Percentiles rank a stretch among this genome's conserved stretches.
phyloP scores from a whole-genome alignment of 1,284 basidiomycete genomes.

The Moesziomyces sp. region DNA sequence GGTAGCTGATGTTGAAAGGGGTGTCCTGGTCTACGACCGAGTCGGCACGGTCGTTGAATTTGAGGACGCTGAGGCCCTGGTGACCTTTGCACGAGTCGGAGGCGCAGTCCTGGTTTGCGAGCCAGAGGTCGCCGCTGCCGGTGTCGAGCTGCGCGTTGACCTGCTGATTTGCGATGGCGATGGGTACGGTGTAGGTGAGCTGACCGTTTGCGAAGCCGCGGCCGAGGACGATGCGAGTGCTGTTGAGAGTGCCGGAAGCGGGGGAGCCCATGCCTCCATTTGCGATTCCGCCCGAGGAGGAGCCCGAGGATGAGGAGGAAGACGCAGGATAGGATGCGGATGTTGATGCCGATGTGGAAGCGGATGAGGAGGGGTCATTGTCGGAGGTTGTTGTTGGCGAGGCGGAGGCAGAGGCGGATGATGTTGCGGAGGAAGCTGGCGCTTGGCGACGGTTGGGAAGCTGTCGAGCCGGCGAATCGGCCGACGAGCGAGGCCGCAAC shows the following conservation, averaged over 20 bases:
- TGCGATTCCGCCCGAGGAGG: conserved; percentile 2
- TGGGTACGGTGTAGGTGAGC: conserved; percentile 54
- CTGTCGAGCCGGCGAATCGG: not conserved
- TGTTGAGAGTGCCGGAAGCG: conserved; percentile 40
- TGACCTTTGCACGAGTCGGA: conserved; percentile 42
- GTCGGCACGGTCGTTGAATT: conserved; percentile 39
- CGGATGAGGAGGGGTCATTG: conserved; percentile 4
- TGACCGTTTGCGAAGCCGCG: conserved; percentile 50
- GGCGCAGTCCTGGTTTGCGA: conserved; percentile 53
- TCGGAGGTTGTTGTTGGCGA: conserved; percentile 5
- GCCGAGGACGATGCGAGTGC: conserved; percentile 48
- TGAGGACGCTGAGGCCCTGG: conserved; percentile 31
- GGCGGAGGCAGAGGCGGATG: conserved; percentile 5
- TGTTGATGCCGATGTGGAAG: not conserved
- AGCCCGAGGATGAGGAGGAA: conserved; percentile 5
- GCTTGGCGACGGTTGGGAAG: conserved; percentile 17
- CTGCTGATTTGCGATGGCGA: conserved; percentile 46
- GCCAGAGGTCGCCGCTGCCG: conserved; percentile 56
- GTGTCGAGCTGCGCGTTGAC: conserved; percentile 59
- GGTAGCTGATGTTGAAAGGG: conserved; percentile 53
- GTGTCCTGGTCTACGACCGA: conserved; percentile 38
- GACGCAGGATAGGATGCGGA: conserved; percentile 9
- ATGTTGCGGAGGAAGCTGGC: conserved; percentile 12
- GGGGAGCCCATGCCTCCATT: conserved; percentile 22
- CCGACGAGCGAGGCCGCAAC: conserved; percentile 10